A percentile compares a stretch with the other conserved stretches of the same genome.
Conservation (phyloP, 345 rosid species). For the Citrus reticulata region DNA sequence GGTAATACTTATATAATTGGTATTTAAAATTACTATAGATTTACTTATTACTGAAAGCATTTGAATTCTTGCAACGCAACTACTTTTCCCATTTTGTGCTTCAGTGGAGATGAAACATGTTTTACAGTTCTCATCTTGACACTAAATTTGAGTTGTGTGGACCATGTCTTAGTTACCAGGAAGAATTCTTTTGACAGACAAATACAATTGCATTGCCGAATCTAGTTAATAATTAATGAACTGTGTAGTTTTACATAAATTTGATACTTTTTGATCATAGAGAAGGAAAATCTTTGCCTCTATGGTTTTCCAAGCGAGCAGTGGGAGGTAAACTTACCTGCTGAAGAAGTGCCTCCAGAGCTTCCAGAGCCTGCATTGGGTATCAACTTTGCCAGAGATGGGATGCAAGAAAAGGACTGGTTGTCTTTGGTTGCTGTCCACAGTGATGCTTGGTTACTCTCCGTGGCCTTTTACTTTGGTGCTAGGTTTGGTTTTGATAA, state of each 20-base stretch:
- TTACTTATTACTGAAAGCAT: neutral
- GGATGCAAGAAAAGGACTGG: conserved; percentile 69
- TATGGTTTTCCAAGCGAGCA: conserved; percentile 54
- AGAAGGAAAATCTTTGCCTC: conserved; percentile 56
- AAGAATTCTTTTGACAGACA: neutral
- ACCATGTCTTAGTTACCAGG: neutral
- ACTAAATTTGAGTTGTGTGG: neutral
- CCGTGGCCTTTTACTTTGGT: conserved; percentile 58
- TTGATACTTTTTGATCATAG: conserved; percentile 15
- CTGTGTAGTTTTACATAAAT: neutral
- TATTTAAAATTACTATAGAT: neutral
- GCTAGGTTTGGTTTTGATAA: conserved; percentile 54
- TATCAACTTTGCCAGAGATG: conserved; percentile 61
- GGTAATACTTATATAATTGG: too few species aligned
- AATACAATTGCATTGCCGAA: neutral
- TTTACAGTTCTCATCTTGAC: neutral
- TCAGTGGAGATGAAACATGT: neutral
- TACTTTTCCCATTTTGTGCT: neutral
- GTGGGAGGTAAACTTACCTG: conserved; percentile 64
- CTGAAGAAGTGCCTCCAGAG: conserved; percentile 67
- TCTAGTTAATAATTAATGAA: neutral
- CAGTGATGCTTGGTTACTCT: conserved; percentile 58
- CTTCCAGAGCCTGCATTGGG: conserved; percentile 63
- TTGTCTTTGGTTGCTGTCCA: conserved; percentile 55
- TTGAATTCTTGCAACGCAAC: neutral